These are phyloP conservation scores for Aspergillus nanangensis DNA, from an alignment of 495 filamentous ascomycete species.

Conservation along the genomic window DNA sequence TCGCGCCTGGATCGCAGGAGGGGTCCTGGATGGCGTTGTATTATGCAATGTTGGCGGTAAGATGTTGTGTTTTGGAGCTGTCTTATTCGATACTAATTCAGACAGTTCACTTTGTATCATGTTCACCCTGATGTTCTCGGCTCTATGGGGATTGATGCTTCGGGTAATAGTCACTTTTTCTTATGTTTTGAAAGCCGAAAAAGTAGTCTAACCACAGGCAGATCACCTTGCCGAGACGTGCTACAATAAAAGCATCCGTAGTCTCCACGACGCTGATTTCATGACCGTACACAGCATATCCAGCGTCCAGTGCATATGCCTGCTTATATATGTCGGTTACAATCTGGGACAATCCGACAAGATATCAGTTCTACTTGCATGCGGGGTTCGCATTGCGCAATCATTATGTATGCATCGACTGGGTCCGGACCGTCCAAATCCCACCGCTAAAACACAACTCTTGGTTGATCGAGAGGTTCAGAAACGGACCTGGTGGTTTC, in stretches of 20 bases:
- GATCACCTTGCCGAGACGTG: neutral
- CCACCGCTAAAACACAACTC: neutral
- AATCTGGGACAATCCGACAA: conserved; percentile 10
- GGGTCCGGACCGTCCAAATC: neutral
- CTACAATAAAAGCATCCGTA: conserved; percentile 6
- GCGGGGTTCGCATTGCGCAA: conserved; percentile 9
- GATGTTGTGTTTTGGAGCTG: neutral
- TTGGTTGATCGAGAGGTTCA: conserved; percentile 11
- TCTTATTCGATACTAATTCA: neutral
- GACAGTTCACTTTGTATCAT: neutral
- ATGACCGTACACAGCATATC: conserved; percentile 10
- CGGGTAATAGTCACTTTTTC: neutral
- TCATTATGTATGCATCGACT: conserved; percentile 10
- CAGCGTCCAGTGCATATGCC: conserved; percentile 11
- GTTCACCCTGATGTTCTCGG: neutral
- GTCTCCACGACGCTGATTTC: conserved; percentile 5
- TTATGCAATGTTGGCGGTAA: neutral
- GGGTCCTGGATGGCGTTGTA: neutral
- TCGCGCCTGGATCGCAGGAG: neutral
- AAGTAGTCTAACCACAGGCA: neutral
- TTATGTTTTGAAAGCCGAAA: too few species aligned
- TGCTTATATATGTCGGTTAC: conserved; percentile 10
- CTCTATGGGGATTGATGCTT: neutral
- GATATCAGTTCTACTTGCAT: conserved; percentile 7
- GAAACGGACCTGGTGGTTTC: conserved; percentile 14